These are phyloP conservation scores for Picea sitchensis DNA, from an alignment of 75 land plant species.

Conservation along the genomic window DNA sequence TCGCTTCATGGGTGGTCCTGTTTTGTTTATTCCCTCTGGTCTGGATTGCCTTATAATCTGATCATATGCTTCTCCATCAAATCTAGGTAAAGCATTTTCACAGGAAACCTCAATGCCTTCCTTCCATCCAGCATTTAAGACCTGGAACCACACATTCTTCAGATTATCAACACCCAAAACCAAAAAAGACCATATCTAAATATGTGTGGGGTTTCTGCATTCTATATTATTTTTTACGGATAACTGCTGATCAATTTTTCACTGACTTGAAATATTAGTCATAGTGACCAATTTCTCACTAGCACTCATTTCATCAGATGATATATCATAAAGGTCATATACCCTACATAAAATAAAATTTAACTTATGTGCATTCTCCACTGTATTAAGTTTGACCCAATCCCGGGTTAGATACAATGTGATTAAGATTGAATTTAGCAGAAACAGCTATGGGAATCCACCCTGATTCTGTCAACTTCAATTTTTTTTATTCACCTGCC, in stretches of 20 bases:
- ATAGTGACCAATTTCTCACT: too few relatives aligned
- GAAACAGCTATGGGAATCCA: too few relatives aligned
- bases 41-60: constrained; percentile 56
- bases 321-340: too few relatives aligned
- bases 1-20: constrained; percentile 32
- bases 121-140: constrained; percentile 54
- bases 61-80: constrained; percentile 46
- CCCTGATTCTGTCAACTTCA: not conserved
- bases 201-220: too few relatives aligned
- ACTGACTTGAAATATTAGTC: too few relatives aligned
- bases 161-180: too few relatives aligned
- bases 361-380: not conserved
- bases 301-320: too few relatives aligned
- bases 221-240: too few relatives aligned
- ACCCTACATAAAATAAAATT: not conserved
- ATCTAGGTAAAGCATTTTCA: constrained; percentile 61
- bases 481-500: constrained; percentile 43
- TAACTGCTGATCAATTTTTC: too few relatives aligned
- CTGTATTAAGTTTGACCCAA: not conserved
- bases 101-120: constrained; percentile 58
- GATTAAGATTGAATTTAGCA: too few relatives aligned
- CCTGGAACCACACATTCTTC: constrained; percentile 17
- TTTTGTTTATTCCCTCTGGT: constrained; percentile 54
- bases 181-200: too few relatives aligned
- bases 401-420: not conserved